Evolutionary conservation across 331 rosid species (phyloP), one percentile per base, ranked within the genome.

Genomic region (Pyracantha coccinea): DNA sequence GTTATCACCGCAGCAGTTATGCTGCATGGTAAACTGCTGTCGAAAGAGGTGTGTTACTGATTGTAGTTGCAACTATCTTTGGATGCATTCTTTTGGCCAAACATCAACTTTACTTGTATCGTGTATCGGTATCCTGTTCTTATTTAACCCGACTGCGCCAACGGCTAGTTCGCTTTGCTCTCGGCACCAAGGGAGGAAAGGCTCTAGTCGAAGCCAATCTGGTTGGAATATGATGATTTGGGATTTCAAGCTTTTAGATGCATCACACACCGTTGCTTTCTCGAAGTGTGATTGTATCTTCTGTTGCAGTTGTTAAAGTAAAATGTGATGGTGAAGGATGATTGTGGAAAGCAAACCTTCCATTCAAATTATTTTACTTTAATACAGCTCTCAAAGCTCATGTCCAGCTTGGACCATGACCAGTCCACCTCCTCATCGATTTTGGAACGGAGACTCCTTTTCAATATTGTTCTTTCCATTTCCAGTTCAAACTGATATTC

Each of bases 281-380:
- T 38, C 38, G 28, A 38, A 73, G 44, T 32, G 24, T 31, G 68
- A 29, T 7, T 17, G 45, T 63, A 21, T 31, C 15, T 63, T 63
- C 9, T 14, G 76, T 12, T 35, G 76, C 16, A 63, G 72, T 66
- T 78, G 60, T 78, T 33, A 84, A 84, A 82, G 85, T 66, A 38
- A 63, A 61, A 72, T 75, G 78, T 38, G 77, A 73, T 15, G 78
- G 61, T 47, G 86, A 75, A 84, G 83, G 82, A 41, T 77, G 84
- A 52, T 72, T 75, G 0, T 66, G 76, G 85, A 84, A 84, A 80
- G 87, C 81, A 80, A 59, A 75, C 71, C 66, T 38, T 72, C 69
- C 83, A 41, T 76, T 53, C 75, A 66, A 66, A 29, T 77, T 80
- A 85, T 69, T 80, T 84, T 72, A 80, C 91, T 87, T 87, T 87